Evolutionary conservation across 768 basidiomycete species (phyloP), one percentile per base, ranked within the genome.

Genomic region (Dictyophora rubrovolvata): DNA sequence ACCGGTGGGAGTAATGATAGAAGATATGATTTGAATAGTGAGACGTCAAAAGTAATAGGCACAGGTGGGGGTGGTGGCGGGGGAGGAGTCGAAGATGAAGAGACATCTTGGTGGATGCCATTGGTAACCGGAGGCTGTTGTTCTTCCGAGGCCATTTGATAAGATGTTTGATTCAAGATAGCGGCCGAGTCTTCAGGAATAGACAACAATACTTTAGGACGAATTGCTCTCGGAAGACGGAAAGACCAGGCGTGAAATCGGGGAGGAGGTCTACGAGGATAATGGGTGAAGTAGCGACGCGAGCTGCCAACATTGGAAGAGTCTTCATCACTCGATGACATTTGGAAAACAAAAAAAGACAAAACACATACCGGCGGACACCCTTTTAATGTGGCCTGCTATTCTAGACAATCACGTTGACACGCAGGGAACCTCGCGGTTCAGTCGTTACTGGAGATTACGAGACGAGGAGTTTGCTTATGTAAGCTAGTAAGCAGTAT

Each of bases 1-100:
- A 92, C 79, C 11, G 89, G 86, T 1, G 92, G 91, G 1, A 94
- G 74, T 21, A 94, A 75, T 0, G 81, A 75, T 47, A 80, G 73
- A 33, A 93, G 75, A 71, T 92, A 93, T 9, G 77, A 72, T 60
- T 79, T 81, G 68, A 93, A 89, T 59, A 85, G 70, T 28, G 79
- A 75, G 10, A 85, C 69, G 70, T 93, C 89, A 69, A 90, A 90
- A 4, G 42, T 4, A 42, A 42, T 42, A 35, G 77, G 67, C 12
- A 71, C 68, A 23, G 77, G 67, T 7, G 78, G 53, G 22, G 60
- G 10, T 7, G 61, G 33, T 0, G 18, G 54, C 7, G 54, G 28
- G 16, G 61, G 46, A 11, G 62, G 53, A n/a, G 50, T 49, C 17
- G 59, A 53, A 12, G 56, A 34, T 16, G 23, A 22, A 21, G 42